Evolutionary conservation across 1,284 basidiomycete genomes (phyloP), one percentile per base, ranked within the genome.

Genomic region (Malassezia psittaci): DNA sequence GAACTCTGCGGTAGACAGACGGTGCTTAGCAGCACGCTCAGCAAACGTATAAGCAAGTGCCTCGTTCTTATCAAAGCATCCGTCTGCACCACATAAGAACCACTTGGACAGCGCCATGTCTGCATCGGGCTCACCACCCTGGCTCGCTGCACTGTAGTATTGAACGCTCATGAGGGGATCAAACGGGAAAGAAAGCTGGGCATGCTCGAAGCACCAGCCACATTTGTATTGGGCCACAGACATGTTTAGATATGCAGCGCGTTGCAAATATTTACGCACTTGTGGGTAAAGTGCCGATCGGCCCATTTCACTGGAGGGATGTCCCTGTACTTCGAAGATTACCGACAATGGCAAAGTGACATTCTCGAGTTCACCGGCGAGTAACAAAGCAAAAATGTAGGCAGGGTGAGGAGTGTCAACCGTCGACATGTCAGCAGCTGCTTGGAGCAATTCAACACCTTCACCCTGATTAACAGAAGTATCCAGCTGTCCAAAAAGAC

Each of bases 71-170:
- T 88, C 87, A 66, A 96, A 93, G 48, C 76, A 78, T 19, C 82
- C 82, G 36, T 87, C 84, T 0, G 83, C 83, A 0, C 88, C 88
- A 72, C 90, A 93, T 48, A 94, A 77, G 79, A 93, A 94, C 90
- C 90, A 94, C 76, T 91, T 94, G 76, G 82, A 84, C 45, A 94
- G 79, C 7, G 88, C 90, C 89, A 96, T 91, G 75, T 96, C 90
- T 0, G 91, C 91, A 72, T 44, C 90, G 40, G 82, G 79, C 76
- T 94, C 88, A 48, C 72, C 72, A n/a, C 66, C 70, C 47, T 73
- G 69, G 24, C 64, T 86, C 0, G 90, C 91, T 8, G 79, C 74
- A 33, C 82, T 84, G 76, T 96, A 96, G 76, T 90, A 96, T 74
- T 93, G 88, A 21, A 96, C 90, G 54, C 84, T 87, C 39, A 94